Conservation (phyloP, 805 yeast genomes). For the Lipomyces spencermartinsiae region DNA sequence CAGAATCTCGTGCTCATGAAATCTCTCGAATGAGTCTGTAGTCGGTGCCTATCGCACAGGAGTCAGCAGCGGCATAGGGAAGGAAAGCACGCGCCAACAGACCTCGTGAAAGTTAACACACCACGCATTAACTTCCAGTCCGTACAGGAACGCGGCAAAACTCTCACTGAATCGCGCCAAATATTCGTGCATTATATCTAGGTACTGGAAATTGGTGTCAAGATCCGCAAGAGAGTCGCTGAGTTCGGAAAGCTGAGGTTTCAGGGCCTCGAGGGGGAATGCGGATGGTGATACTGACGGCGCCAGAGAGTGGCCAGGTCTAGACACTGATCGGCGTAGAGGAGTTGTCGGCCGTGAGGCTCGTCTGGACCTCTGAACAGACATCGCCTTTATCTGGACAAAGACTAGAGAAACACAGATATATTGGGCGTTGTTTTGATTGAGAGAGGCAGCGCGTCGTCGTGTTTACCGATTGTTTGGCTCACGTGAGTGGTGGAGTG, state of each 20-base stretch:
- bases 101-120: slow-evolving; percentile 69
- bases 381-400: slow-evolving; percentile 14
- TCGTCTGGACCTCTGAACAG: slow-evolving; percentile 31
- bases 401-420: not conserved
- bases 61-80: not conserved
- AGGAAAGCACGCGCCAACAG: not conserved
- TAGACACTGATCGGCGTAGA: slow-evolving; percentile 35
- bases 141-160: slow-evolving; percentile 76
- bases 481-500: not conserved
- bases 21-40: slow-evolving; percentile 27
- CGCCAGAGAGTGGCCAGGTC: slow-evolving; percentile 20
- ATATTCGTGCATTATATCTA: slow-evolving; percentile 66
- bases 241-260: slow-evolving; percentile 42
- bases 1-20: slow-evolving; percentile 20
- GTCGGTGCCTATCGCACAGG: slow-evolving; percentile 30
- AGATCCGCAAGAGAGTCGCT: slow-evolving; percentile 53
- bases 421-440: not conserved
- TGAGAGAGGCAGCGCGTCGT: not conserved
- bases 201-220: slow-evolving; percentile 61
- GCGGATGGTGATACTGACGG: not conserved
- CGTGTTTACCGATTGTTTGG: not conserved
- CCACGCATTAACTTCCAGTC: slow-evolving; percentile 85
- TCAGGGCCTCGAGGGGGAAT: slow-evolving; percentile 36
- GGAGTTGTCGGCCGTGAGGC: slow-evolving; percentile 38
- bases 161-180: slow-evolving; percentile 76